Base-by-base conservation (phyloP, 1,139 yeast species). In the Hyphopichia khmerensis region DNA sequence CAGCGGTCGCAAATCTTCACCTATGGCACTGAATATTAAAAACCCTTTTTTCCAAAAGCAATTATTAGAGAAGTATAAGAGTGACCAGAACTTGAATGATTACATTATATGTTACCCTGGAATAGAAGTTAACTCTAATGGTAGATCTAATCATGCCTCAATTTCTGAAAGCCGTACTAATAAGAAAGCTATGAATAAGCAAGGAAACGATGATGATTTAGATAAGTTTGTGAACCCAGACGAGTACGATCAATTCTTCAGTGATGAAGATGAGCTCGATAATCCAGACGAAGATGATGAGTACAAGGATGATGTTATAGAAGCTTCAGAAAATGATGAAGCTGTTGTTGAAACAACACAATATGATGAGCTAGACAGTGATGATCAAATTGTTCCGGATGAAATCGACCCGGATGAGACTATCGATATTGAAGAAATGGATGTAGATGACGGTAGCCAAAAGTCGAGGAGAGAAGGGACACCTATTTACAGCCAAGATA, bases 91-190 rank as follows among this genome's bases (percentile, higher is more conserved):
- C 29, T 38, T 59, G 4, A 59, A 55, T 13, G 52, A 65, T 38
- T 69, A 58, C 45, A 38, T 56, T 7, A 48, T 58, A 2, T 69
- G 75, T 41, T 55, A 56, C 43, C 74, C 74, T 10, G 74, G 69
- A 1, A 50, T 55, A 15, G 36, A 47, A 40, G 21, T 50, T 56
- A 14, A 50, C 16, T 13, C 17, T n/a, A 29, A n/a, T 14, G 16
- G 16, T 40, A 44, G 44, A 32, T 4, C 9, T 11, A 11, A n/a
- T n/a, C n/a, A n/a, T n/a, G n/a, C n/a, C 29, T 26, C 29, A 26
- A 8, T 7, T 4, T 26, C n/a, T 11, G 11, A 13, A 26, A 26
- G 4, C 11, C 11, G 10, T 9, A 26, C n/a, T n/a, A 9, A 8
- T 4, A 16, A 32, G n/a, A 15, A 14, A 9, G 4, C 32, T 3